phyloP scores from a whole-genome alignment of 2,329 filamentous ascomycete species.

The Aspergillus fumigatiaffinis region DNA sequence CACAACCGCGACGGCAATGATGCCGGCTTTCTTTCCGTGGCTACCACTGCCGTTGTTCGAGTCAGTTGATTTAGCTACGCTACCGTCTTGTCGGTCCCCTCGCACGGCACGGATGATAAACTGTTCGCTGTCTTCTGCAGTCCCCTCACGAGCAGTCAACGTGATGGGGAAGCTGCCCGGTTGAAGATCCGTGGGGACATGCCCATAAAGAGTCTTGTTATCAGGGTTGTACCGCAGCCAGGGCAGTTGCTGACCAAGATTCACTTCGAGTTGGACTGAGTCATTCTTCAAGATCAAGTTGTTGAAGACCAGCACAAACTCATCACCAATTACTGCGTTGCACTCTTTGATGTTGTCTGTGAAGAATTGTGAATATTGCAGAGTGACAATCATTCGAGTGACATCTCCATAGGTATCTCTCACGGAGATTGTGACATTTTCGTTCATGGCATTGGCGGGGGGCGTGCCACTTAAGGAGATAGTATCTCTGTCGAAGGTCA shows the following conservation, averaged over 20 bases:
- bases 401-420: constrained; percentile 57
- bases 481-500: constrained; percentile 60
- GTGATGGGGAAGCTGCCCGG: constrained; percentile 40
- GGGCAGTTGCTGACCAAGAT: constrained; percentile 39
- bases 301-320: constrained; percentile 48
- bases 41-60: constrained; percentile 12
- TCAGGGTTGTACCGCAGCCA: constrained; percentile 50
- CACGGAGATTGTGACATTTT: constrained; percentile 60
- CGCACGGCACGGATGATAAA: constrained; percentile 41
- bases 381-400: constrained; percentile 54
- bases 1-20: constrained; percentile 36
- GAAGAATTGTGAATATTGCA: constrained; percentile 45
- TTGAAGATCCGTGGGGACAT: constrained; percentile 41
- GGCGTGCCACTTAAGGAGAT: constrained; percentile 64
- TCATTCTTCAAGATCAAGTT: constrained; percentile 38
- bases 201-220: constrained; percentile 46
- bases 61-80: constrained; percentile 15
- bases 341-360: constrained; percentile 41
- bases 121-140: constrained; percentile 38
- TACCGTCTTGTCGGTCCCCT: constrained; percentile 11
- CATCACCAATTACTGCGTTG: constrained; percentile 47
- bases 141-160: constrained; percentile 41
- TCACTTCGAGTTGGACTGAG: constrained; percentile 42
- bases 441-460: constrained; percentile 53
- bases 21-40: constrained; percentile 30